Conservation (phyloP, 345 rosid genomes). For the Angophora floribunda region DNA sequence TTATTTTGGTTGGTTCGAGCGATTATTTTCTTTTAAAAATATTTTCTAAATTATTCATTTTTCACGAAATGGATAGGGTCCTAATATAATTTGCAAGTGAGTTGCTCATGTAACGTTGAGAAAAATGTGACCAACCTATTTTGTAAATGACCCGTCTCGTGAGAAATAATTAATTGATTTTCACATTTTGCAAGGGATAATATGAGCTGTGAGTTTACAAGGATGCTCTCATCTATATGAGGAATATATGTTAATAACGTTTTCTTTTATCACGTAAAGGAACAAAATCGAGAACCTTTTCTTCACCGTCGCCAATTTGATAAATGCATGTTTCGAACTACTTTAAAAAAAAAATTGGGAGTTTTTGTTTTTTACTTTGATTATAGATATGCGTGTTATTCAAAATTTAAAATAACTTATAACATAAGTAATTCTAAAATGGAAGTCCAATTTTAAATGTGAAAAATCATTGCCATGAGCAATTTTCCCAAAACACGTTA, state of each 20-base stretch:
- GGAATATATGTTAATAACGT: not conserved
- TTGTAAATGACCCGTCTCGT: not conserved
- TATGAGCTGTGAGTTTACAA: not conserved
- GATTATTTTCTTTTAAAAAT: too few relatives aligned
- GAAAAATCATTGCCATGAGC: not conserved
- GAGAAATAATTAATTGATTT: not conserved
- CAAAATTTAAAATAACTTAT: not conserved
- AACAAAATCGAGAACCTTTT: not conserved
- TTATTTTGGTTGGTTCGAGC: too few relatives aligned
- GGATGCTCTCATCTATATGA: not conserved
- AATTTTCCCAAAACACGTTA: not conserved
- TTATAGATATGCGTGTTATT: not conserved
- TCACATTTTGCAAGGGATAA: too few relatives aligned
- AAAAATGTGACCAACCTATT: not conserved
- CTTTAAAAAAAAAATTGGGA: not conserved
- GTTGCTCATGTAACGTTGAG: accelerated
- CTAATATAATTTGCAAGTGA: accelerated
- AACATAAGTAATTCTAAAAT: not conserved
- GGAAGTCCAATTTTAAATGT: not conserved
- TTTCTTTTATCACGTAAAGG: not conserved
- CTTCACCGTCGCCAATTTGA: not conserved
- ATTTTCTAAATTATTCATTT: too few relatives aligned
- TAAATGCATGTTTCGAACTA: not conserved
- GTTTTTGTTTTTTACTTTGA: not conserved
- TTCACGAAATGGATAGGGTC: too few relatives aligned